Percentiles rank a stretch among this genome's conserved stretches.
Conservation (phyloP, 1,284 basidiomycete species). For the Gomphus bonarii region DNA sequence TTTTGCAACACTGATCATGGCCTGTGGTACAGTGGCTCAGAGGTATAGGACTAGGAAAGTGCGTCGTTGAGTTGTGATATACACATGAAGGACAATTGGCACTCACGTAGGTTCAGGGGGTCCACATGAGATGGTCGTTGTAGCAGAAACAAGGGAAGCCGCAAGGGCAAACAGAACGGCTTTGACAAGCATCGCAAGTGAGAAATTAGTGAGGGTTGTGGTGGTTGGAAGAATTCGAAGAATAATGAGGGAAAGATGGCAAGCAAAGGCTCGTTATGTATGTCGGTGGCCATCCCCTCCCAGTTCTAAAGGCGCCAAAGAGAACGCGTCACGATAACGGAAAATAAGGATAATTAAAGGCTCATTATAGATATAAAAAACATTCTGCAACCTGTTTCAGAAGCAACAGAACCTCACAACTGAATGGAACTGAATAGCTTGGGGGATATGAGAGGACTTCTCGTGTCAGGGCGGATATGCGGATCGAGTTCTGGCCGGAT, state of each 20-base stretch:
- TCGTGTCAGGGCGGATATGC: neutral
- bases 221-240: neutral
- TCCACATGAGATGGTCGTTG: neutral
- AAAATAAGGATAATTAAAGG: too few relatives aligned
- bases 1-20: conserved; percentile 22
- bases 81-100: neutral
- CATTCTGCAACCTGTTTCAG: too few relatives aligned
- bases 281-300: neutral
- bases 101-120: neutral
- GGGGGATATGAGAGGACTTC: neutral
- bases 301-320: too few relatives aligned
- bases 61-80: neutral
- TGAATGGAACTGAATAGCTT: neutral
- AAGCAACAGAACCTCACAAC: neutral
- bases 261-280: neutral
- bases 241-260: neutral
- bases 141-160: neutral
- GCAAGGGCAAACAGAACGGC: neutral
- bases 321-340: too few relatives aligned
- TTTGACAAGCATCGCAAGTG: neutral
- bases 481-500: neutral
- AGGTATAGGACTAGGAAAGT: neutral
- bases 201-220: neutral
- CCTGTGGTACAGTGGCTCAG: conserved; percentile 20
- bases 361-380: too few relatives aligned